phyloP scores from a whole-genome alignment of 192 early-diverging fungal species.

The Coemansia sp. region DNA sequence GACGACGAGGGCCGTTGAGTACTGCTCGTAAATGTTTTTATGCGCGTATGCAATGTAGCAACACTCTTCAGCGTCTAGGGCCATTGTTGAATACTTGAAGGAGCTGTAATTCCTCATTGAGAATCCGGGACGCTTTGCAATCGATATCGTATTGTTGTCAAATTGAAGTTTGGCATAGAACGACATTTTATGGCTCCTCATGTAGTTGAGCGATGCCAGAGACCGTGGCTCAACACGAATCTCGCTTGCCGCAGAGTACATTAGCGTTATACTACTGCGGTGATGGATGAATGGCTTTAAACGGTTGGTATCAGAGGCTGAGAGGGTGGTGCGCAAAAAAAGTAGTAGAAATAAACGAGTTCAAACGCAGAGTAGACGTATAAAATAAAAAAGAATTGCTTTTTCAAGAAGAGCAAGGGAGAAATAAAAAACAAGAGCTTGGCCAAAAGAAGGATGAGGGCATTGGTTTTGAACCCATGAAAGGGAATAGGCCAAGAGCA shows the following conservation, averaged over 20 bases:
- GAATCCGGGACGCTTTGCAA: constrained; percentile 2
- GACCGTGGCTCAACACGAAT: constrained; percentile 1
- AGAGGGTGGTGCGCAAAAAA: not conserved
- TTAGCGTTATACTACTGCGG: not conserved
- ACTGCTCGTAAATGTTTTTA: constrained; percentile 3
- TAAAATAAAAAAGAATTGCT: not conserved
- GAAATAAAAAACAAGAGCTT: not conserved
- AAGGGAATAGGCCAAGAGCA: not conserved
- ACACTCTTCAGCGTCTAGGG: not conserved
- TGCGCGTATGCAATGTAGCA: not conserved
- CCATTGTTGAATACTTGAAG: not conserved
- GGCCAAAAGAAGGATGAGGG: not conserved
- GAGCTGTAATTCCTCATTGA: not conserved
- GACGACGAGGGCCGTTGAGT: not conserved
- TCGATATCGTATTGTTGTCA: not conserved
- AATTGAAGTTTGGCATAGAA: not conserved
- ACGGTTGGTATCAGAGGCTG: not conserved
- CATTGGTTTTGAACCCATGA: not conserved
- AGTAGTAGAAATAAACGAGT: not conserved
- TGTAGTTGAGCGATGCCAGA: not conserved
- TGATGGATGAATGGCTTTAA: too few relatives aligned
- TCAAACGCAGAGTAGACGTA: too few relatives aligned
- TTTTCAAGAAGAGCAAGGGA: not conserved
- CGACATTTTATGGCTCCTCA: not conserved
- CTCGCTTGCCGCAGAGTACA: not conserved